Base-by-base conservation (phyloP, 2,329 filamentous ascomycete species). In the Xylariaceae sp. region DNA sequence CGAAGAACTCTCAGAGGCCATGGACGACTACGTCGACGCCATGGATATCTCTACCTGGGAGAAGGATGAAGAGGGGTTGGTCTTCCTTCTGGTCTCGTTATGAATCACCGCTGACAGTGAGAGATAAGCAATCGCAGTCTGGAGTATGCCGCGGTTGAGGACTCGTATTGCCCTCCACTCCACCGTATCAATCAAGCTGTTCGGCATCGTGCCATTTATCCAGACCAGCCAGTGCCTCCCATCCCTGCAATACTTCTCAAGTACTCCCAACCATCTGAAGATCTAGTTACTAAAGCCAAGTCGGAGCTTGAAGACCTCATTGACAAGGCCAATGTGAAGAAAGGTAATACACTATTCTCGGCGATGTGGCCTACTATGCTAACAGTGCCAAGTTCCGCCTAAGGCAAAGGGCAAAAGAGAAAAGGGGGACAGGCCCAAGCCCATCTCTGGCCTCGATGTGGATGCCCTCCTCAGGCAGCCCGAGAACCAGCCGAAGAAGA, bases 151-250 rank as follows among this genome's bases (percentile, higher is more conserved):
- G 66, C 79, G 0, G 73, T 90, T 30, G 85, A 94, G 25, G 86
- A 94, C 30, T 80, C 80, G 1, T 96, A 78, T 56, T 88, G 86
- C 16, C 88, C 90, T 4, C 64, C 83, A 4, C 72, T 96, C n/a
- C 90, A 96, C 57, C 81, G 88, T 19, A 75, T 96, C 39, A 87
- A 88, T 46, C 81, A 92, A 54, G 87, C 87, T 11, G 79, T 96
- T 44, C 80, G 84, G 35, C 79, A 80, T 54, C 80, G 90, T 23
- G 92, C 90, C 2, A 75, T 90, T 2, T 72, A 89, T 50, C 77
- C 85, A 0, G 69, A 78, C 3, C 70, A 75, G 13, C 67, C 77
- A 0, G 57, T 89, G 7, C 75, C 77, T 0, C 70, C 76, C 6
- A 67, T 74, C 4, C 68, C 80, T 6, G 66, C 78, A 2, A 73